Percentiles rank a stretch among this genome's conserved stretches.
These are phyloP conservation scores for Umbellularia californica DNA, from an alignment of 164 flowering plant genomes.

Conservation along the genomic window DNA sequence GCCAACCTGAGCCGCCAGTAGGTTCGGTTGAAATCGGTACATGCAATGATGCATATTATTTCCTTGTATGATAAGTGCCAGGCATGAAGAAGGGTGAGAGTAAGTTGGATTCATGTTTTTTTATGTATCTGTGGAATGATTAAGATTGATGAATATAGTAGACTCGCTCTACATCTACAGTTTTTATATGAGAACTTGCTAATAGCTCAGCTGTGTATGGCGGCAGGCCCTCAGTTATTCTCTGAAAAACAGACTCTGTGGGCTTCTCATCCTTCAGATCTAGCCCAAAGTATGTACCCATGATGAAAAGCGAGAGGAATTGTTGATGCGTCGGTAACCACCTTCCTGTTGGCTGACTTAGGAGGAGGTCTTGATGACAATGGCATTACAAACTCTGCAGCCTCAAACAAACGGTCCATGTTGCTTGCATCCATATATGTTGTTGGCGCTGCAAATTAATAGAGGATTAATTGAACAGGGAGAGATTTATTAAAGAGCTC, in stretches of 20 bases:
- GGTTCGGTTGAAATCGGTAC: conserved; percentile 67
- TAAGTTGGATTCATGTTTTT: conserved; percentile 26
- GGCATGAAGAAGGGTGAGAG: conserved; percentile 65
- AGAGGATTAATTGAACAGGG: no score
- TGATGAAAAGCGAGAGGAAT: conserved; percentile 48
- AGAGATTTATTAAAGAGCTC: no score
- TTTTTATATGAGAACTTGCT: conserved; percentile 34
- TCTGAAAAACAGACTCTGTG: conserved; percentile 41
- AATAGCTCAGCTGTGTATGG: conserved; percentile 37
- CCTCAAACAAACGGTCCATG: conserved; percentile 18
- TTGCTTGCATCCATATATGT: not conserved
- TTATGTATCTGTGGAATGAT: not conserved
- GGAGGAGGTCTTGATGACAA: not conserved
- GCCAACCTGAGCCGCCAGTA: conserved; percentile 45
- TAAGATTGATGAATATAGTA: conserved; percentile 36
- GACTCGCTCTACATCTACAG: conserved; percentile 31
- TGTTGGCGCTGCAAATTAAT: no score
- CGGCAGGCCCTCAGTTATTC: conserved; percentile 40
- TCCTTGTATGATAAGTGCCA: conserved; percentile 59
- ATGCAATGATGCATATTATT: conserved; percentile 51
- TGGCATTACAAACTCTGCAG: conserved; percentile 12
- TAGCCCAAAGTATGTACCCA: conserved; percentile 63
- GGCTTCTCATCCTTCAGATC: conserved; percentile 34
- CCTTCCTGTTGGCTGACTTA: not conserved
- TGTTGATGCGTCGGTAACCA: conserved; percentile 36